Base-by-base conservation (phyloP, 768 basidiomycete species). In the Sporobolomyces phaffii region DNA sequence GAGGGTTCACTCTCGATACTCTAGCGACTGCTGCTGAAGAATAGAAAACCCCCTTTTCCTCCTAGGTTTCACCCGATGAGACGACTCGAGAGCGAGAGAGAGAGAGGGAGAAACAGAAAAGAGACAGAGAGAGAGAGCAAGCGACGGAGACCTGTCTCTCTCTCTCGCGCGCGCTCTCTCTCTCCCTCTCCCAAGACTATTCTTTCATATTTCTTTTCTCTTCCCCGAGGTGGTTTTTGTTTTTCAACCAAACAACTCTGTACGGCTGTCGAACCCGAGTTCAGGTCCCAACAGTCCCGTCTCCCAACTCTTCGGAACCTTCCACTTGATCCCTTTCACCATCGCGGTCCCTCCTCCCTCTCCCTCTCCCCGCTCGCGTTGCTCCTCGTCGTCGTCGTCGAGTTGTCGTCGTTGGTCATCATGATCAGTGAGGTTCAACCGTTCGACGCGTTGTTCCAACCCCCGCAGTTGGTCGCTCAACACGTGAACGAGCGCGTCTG, bases 301-400 rank as follows among this genome's bases (percentile, higher is more conserved):
- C 60, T 61, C 70, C 70, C 70, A 72, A n/a, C 70, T 72, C 50
- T 22, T 41, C 43, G 70, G 70, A 36, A 57, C 49, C 28, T 28
- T 60, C 70, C 70, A 71, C 28, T 60, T 20, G 58, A 45, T 14
- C 43, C 22, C 28, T 9, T 38, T 38, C 38, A 38, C 38, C 38
- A 9, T 38, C 38, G 9, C 38, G 38, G 17, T 9, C 33, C 6
- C 38, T 7, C 10, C 22, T 7, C 1, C 38, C 34, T 45, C 60
- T 24, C 49, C 38, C 24, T 31, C 44, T 11, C 29, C 6, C 9
- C 15, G 31, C 24, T 28, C 15, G 17, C 11, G 8, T n/a, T 40
- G n/a, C n/a, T n/a, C n/a, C n/a, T n/a, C n/a, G n/a, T n/a, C n/a
- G n/a, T n/a, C n/a, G n/a, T n/a, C n/a, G n/a, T n/a, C n/a, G n/a